Conservation (phyloP, 352 stramenopile genomes). For the Pythium pectinolyticum region DNA sequence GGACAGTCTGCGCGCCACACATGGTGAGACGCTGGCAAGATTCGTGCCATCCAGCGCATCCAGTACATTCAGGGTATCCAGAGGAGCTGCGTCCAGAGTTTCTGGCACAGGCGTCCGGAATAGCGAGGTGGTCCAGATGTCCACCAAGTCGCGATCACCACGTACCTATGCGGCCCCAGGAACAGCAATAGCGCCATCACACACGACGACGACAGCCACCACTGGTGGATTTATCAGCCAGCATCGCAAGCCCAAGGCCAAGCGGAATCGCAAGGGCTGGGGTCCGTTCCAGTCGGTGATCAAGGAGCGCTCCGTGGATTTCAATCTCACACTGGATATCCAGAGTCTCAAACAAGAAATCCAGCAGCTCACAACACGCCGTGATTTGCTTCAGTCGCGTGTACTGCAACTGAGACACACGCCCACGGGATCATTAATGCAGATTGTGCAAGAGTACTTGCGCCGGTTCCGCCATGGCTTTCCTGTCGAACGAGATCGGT, state of each 20-base stretch:
- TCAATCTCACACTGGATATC: constrained; percentile 44
- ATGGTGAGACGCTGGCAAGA: no score
- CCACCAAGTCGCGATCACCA: no score
- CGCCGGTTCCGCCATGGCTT: constrained; percentile 22
- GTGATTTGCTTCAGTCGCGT: constrained; percentile 17
- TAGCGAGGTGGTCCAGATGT: no score
- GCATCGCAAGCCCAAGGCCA: constrained; percentile 14
- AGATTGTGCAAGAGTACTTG: constrained; percentile 15
- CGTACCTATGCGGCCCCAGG: no score
- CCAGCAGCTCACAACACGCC: constrained; percentile 22
- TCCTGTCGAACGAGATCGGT: constrained; percentile 10
- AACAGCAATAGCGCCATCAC: no score
- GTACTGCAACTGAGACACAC: constrained; percentile 13
- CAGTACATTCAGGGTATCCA: no score
- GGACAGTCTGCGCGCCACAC: no score
- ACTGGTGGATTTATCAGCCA: no score
- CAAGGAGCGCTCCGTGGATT: constrained; percentile 38
- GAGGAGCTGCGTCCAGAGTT: no score
- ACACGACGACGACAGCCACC: no score
- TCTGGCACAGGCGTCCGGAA: no score
- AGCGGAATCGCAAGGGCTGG: constrained; percentile 30
- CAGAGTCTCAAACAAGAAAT: constrained; percentile 36
- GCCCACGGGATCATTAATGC: constrained; percentile 21
- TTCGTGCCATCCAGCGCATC: no score
- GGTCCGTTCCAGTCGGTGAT: constrained; percentile 34